These are phyloP conservation scores for Penicillium sp. DNA, from an alignment of 2,329 filamentous ascomycete species.

Conservation along the genomic window DNA sequence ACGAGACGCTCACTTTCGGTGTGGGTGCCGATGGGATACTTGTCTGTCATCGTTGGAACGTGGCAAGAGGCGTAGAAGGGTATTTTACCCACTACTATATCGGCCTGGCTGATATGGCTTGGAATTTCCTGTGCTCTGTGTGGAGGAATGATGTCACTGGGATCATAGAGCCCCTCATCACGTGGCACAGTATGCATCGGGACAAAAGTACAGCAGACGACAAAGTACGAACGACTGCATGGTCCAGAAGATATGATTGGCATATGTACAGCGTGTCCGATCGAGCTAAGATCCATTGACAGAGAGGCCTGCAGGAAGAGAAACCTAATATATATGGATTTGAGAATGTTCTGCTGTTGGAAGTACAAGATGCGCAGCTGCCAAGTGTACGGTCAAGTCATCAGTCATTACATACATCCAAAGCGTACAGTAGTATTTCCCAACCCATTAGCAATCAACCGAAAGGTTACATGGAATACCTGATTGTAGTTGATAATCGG, in stretches of 20 bases:
- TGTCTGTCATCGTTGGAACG: constrained; percentile 29
- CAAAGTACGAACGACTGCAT: background rate
- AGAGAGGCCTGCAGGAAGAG: background rate
- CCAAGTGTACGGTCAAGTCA: background rate
- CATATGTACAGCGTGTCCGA: background rate
- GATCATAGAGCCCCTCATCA: background rate
- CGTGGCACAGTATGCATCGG: background rate
- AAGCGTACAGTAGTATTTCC: background rate
- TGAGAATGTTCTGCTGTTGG: background rate
- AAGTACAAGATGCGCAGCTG: background rate
- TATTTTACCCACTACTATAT: background rate
- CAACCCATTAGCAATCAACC: background rate
- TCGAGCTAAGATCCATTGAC: background rate
- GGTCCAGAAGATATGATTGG: constrained; percentile 2
- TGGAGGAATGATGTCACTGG: constrained; percentile 6
- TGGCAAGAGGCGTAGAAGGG: background rate
- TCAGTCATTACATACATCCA: constrained; percentile 5
- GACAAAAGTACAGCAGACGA: background rate
- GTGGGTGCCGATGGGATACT: constrained; percentile 36
- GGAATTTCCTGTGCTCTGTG: background rate
- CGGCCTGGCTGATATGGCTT: background rate
- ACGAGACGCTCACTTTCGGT: constrained; percentile 57
- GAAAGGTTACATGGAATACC: background rate
- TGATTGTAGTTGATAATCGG: background rate
- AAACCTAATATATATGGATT: too few relatives aligned